Evolutionary conservation across 768 basidiomycete genomes (phyloP).

Genomic region (Kwoniella mangroviensis): DNA sequence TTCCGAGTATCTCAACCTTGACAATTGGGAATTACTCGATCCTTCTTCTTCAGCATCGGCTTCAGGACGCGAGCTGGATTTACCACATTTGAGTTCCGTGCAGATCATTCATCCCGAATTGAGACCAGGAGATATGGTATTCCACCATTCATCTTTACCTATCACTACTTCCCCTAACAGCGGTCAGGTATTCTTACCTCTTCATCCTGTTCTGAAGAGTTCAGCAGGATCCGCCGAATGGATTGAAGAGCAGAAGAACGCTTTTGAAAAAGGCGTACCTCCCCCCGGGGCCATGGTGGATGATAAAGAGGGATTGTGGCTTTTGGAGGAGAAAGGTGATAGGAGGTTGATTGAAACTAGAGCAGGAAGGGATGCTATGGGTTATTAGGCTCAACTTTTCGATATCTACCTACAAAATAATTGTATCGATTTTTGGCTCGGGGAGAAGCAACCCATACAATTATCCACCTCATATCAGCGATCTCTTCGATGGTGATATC

Average conservation of each 20-base stretch:
- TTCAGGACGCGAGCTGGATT: conserved; percentile 6
- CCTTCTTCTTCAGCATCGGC: conserved; percentile 4
- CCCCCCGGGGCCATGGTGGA: conserved; percentile 18
- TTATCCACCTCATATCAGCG: no score
- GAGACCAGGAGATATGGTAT: conserved; percentile 46
- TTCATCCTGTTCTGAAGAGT: conserved; percentile 13
- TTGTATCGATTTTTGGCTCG: no score
- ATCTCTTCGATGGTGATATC: no score
- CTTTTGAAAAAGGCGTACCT: conserved; percentile 44
- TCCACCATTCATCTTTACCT: conserved; percentile 34
- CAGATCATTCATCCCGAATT: conserved; percentile 25
- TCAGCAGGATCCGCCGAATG: neutral
- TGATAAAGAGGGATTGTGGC: conserved; percentile 16
- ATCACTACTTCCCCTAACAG: conserved; percentile 6
- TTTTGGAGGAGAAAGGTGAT: conserved; percentile 26
- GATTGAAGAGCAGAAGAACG: conserved; percentile 23
- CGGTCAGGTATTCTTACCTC: conserved; percentile 22
- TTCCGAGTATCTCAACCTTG: conserved; percentile 35
- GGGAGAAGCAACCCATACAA: no score
- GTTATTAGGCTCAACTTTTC: conserved; percentile 15
- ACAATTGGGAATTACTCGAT: conserved; percentile 43
- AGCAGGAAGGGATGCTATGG: conserved; percentile 37
- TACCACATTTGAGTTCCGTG: conserved; percentile 33
- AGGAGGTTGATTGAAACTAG: conserved; percentile 20
- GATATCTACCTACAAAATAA: no score